Evolutionary conservation across 2,329 filamentous ascomycete species (phyloP).

Genomic region (Colletotrichum filicis): DNA sequence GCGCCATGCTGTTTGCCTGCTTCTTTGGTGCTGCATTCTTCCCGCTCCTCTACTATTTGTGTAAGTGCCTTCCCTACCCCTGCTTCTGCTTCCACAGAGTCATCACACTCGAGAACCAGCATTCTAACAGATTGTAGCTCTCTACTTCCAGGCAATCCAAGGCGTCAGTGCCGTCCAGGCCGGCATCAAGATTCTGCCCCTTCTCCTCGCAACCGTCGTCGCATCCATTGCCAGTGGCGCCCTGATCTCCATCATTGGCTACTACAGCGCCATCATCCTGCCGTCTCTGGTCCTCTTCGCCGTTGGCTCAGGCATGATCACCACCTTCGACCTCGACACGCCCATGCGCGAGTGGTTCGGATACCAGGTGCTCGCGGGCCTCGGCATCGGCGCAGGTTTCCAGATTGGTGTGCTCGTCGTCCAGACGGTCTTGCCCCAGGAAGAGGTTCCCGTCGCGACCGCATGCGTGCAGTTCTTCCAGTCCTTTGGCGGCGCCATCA

Average conservation of each 20-base stretch:
- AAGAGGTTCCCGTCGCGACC: slow-evolving; percentile 61
- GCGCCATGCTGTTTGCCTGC: slow-evolving; percentile 54
- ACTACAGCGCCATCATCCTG: slow-evolving; percentile 55
- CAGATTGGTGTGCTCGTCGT: slow-evolving; percentile 61
- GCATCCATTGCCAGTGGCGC: slow-evolving; percentile 56
- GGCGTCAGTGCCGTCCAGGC: slow-evolving; percentile 63
- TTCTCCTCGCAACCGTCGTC: slow-evolving; percentile 62
- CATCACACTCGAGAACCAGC: not conserved
- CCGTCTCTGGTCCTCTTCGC: slow-evolving; percentile 52
- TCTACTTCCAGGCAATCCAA: slow-evolving; percentile 66
- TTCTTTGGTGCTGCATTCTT: slow-evolving; percentile 64
- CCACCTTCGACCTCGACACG: slow-evolving; percentile 61
- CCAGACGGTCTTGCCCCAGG: slow-evolving; percentile 61
- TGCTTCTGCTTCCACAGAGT: no score
- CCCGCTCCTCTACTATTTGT: slow-evolving; percentile 64
- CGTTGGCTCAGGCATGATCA: slow-evolving; percentile 64
- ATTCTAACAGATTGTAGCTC: slow-evolving; percentile 44
- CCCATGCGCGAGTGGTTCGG: slow-evolving; percentile 64
- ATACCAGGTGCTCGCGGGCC: slow-evolving; percentile 65
- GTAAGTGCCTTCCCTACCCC: slow-evolving; percentile 39
- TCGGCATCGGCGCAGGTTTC: slow-evolving; percentile 62
- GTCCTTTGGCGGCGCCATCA: slow-evolving; percentile 72
- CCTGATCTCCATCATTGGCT: slow-evolving; percentile 55
- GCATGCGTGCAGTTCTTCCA: slow-evolving; percentile 71
- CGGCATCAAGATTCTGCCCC: slow-evolving; percentile 65